Evolutionary conservation across 73 alveolate species (phyloP).

Genomic region (Urostyla sp.): DNA sequence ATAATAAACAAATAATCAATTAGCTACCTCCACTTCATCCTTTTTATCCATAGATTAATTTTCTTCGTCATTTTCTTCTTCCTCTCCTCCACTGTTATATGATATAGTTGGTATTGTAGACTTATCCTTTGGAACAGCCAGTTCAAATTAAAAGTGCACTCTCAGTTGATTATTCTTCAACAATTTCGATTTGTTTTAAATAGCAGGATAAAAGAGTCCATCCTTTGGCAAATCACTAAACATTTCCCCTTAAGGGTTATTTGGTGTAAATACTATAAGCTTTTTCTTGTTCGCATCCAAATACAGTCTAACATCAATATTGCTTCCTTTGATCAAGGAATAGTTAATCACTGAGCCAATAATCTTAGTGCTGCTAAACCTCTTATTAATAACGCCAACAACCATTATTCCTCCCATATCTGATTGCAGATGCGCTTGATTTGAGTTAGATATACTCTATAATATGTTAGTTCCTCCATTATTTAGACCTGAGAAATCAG

Average conservation of each 20-base stretch:
- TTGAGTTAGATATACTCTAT: too few relatives aligned
- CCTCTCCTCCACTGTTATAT: background rate
- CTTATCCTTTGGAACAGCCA: slow-evolving; percentile 45
- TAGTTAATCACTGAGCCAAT: slow-evolving; percentile 34
- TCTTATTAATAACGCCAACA: slow-evolving; percentile 13
- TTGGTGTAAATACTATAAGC: slow-evolving; percentile 10
- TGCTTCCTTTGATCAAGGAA: slow-evolving; percentile 22
- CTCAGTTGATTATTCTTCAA: slow-evolving; percentile 19
- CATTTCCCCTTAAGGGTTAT: slow-evolving; percentile 32
- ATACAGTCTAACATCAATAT: slow-evolving; percentile 5
- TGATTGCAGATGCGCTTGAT: too few relatives aligned
- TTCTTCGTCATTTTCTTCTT: slow-evolving; percentile 16
- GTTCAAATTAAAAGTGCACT: slow-evolving; percentile 21
- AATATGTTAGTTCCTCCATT: slow-evolving; percentile 26
- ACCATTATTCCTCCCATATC: slow-evolving; percentile 21
- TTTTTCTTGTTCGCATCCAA: slow-evolving; percentile 9
- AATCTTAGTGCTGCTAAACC: slow-evolving; percentile 7
- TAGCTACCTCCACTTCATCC: too few relatives aligned
- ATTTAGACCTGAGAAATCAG: slow-evolving; percentile 6
- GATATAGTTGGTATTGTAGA: background rate
- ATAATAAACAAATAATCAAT: too few relatives aligned
- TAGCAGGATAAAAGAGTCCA: slow-evolving; percentile 37
- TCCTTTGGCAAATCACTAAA: slow-evolving; percentile 15
- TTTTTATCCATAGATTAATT: background rate
- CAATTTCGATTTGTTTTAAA: slow-evolving; percentile 30